phyloP scores from a whole-genome alignment of 768 basidiomycete genomes.

The Xerocomellus amylosporus region DNA sequence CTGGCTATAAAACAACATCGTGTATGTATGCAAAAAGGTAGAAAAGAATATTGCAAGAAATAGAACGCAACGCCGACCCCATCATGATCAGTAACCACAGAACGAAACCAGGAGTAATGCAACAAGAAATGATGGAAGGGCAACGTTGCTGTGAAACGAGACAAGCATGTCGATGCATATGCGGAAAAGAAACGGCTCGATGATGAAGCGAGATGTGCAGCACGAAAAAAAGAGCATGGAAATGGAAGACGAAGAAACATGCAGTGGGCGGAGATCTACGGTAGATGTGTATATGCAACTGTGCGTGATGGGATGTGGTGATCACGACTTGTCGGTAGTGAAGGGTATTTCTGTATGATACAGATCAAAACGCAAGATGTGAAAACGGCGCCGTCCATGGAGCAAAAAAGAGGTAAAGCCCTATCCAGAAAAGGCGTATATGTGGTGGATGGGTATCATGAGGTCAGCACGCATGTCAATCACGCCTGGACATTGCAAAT shows the following conservation, averaged over 20 bases:
- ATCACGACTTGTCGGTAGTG: constrained; percentile 1
- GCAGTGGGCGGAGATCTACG: constrained; percentile 20
- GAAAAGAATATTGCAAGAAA: neutral
- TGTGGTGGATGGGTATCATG: neutral
- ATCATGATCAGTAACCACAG: neutral
- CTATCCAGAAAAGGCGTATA: neutral
- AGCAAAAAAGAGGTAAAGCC: neutral
- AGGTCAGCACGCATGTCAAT: constrained; percentile 9
- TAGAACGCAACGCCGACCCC: neutral
- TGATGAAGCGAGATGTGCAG: constrained; percentile 1
- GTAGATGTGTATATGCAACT: constrained; percentile 13
- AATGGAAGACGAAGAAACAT: constrained; percentile 12
- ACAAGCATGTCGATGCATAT: neutral
- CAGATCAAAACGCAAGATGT: constrained; percentile 9
- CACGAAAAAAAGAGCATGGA: neutral
- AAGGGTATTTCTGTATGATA: constrained; percentile 7
- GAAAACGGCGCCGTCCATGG: constrained; percentile 7
- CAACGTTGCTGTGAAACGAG: neutral
- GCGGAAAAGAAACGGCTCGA: neutral
- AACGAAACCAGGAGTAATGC: neutral
- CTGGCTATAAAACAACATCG: neutral
- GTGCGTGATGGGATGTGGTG: constrained; percentile 6
- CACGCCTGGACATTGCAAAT: constrained; percentile 56
- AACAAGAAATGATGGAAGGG: too few relatives aligned
- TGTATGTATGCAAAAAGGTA: neutral